phyloP scores from a whole-genome alignment of 352 stramenopile genomes.

The Globisporangium emineosum region DNA sequence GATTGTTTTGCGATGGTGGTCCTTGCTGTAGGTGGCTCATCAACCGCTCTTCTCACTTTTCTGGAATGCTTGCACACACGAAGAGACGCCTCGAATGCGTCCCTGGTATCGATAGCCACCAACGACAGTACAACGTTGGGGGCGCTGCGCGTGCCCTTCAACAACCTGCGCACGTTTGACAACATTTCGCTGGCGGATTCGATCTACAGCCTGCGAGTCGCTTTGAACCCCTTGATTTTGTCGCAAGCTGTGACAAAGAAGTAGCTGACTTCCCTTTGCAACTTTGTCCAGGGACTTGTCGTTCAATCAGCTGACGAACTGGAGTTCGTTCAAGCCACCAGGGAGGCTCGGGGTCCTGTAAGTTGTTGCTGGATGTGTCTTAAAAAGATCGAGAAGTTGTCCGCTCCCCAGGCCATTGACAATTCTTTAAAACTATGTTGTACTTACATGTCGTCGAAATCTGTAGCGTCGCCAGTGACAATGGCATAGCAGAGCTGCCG shows the following conservation, averaged over 20 bases:
- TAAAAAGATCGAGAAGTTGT: neutral
- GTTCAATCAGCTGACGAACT: slow-evolving; percentile 14
- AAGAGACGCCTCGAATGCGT: slow-evolving; percentile 17
- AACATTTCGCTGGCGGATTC: slow-evolving; percentile 7
- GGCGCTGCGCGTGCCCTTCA: slow-evolving; percentile 14
- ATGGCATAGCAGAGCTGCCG: slow-evolving; percentile 12
- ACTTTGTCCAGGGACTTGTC: slow-evolving; percentile 14
- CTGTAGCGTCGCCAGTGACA: slow-evolving; percentile 17
- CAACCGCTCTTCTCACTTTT: too few species aligned
- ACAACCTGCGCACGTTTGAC: slow-evolving; percentile 13
- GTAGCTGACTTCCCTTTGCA: neutral
- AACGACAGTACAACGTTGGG: slow-evolving; percentile 2
- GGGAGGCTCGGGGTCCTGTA: slow-evolving; percentile 13
- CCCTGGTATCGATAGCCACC: slow-evolving; percentile 7
- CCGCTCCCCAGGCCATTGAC: neutral
- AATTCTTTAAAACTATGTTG: neutral
- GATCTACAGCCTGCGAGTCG: slow-evolving; percentile 10
- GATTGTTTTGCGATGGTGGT: neutral
- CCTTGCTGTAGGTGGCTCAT: too few species aligned
- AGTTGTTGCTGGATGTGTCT: neutral
- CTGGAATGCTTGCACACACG: neutral
- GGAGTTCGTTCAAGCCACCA: slow-evolving; percentile 1
- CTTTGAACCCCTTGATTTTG: neutral
- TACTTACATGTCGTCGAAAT: neutral
- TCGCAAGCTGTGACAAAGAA: neutral